A percentile compares a stretch with the other conserved stretches of the same genome.
Conservation (phyloP, 1,139 yeast species). For the Meyerozyma guilliermondii region DNA sequence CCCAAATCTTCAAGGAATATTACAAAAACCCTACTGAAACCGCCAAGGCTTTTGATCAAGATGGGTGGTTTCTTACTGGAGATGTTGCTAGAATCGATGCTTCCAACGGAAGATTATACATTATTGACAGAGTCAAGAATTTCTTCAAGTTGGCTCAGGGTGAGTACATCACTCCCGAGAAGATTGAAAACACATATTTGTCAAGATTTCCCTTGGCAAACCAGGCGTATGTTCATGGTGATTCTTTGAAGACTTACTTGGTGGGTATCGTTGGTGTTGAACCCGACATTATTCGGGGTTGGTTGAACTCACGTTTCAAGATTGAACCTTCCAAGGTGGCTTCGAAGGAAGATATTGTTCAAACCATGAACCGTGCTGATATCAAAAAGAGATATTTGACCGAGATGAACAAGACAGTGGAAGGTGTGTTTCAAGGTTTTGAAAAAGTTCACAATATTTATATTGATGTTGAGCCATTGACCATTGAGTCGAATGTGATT, state of each 20-base stretch:
- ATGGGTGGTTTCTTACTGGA: constrained; percentile 78
- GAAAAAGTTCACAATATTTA: constrained; percentile 62
- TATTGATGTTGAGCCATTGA: constrained; percentile 63
- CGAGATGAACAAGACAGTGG: constrained; percentile 22
- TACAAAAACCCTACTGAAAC: constrained; percentile 56
- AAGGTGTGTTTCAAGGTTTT: constrained; percentile 36
- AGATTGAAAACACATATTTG: constrained; percentile 61
- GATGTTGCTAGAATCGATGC: constrained; percentile 59
- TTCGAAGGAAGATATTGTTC: constrained; percentile 22
- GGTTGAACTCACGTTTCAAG: constrained; percentile 2
- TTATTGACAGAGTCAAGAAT: constrained; percentile 74
- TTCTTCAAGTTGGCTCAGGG: constrained; percentile 81
- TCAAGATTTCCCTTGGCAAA: constrained; percentile 26
- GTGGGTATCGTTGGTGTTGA: constrained; percentile 9
- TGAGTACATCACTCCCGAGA: constrained; percentile 77
- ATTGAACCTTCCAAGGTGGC: background rate
- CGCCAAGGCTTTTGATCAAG: constrained; percentile 46
- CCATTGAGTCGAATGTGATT: constrained; percentile 54
- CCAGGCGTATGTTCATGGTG: constrained; percentile 49
- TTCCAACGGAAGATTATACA: constrained; percentile 48
- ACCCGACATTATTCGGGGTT: constrained; percentile 10
- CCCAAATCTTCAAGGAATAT: constrained; percentile 58
- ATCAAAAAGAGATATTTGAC: constrained; percentile 23
- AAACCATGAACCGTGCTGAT: constrained; percentile 23
- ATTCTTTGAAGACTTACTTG: constrained; percentile 11